A percentile compares a stretch with the other conserved stretches of the same genome.
These are phyloP conservation scores for Blepharisma japonicum DNA, from an alignment of 73 alveolate species.

Conservation along the genomic window DNA sequence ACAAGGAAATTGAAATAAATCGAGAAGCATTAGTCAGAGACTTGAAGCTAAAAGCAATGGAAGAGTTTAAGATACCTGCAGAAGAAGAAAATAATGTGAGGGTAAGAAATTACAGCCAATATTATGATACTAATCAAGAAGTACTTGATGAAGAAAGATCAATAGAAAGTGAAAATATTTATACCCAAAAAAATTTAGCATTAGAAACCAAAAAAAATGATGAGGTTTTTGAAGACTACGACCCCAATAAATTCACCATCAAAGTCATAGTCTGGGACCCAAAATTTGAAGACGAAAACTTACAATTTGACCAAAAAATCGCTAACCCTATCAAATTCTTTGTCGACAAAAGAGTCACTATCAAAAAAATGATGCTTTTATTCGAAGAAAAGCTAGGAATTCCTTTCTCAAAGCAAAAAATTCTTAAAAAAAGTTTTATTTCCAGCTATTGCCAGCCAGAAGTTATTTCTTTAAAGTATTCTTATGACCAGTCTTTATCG, in stretches of 20 bases:
- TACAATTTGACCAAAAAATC: too few species aligned
- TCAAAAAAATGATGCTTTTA: background rate
- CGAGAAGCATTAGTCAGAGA: background rate
- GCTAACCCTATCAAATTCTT: background rate
- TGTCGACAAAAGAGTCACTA: background rate
- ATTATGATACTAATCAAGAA: background rate
- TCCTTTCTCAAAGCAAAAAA: background rate
- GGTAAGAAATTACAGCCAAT: background rate
- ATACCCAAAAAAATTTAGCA: background rate
- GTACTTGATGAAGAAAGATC: constrained; percentile 9
- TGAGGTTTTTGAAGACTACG: constrained; percentile 24
- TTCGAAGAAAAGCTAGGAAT: background rate
- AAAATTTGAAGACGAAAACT: too few species aligned
- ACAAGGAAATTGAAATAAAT: background rate
- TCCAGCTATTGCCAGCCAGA: background rate
- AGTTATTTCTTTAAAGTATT: background rate
- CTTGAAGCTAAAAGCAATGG: background rate
- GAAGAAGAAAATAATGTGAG: background rate
- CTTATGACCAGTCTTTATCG: background rate
- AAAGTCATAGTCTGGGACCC: constrained; percentile 10
- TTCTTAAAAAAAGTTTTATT: background rate
- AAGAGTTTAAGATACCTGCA: background rate
- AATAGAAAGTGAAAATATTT: background rate
- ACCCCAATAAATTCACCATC: background rate
- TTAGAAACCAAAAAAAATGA: constrained; percentile 10